Conservation (phyloP, 139 green algal genomes). For the Chlorella sorokiniana region DNA sequence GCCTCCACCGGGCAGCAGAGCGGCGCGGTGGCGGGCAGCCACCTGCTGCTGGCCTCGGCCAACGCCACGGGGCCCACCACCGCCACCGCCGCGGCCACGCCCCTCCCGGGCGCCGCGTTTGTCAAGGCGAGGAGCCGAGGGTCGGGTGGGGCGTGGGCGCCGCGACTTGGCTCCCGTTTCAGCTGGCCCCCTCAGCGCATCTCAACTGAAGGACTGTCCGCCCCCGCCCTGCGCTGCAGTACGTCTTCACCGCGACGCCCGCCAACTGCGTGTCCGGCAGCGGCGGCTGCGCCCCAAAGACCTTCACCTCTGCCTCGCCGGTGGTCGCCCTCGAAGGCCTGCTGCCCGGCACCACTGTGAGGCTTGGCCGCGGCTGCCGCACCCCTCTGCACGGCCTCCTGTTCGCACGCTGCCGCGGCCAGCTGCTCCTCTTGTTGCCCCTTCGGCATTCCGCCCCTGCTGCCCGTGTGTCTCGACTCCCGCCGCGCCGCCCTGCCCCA, state of each 20-base stretch:
- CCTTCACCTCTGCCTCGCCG: no score
- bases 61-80: not conserved
- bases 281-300: no score
- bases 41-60: not conserved
- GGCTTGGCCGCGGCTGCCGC: no score
- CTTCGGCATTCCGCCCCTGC: no score
- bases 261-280: not conserved
- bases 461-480: no score
- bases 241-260: not conserved
- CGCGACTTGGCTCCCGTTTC: not conserved
- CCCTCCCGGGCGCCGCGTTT: not conserved
- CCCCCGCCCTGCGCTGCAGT: not conserved
- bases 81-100: not conserved
- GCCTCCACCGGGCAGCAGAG: not conserved
- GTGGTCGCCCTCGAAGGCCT: no score
- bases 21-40: not conserved
- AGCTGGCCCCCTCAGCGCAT: not conserved
- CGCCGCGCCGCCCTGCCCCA: no score
- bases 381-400: no score
- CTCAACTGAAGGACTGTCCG: not conserved
- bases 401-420: no score
- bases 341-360: no score
- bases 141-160: not conserved
- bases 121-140: not conserved
- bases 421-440: no score